Percentiles rank a stretch among this genome's conserved stretches.
These are phyloP conservation scores for Cryptococcus hybrid DNA, from an alignment of 1,284 basidiomycete genomes.

Conservation along the genomic window DNA sequence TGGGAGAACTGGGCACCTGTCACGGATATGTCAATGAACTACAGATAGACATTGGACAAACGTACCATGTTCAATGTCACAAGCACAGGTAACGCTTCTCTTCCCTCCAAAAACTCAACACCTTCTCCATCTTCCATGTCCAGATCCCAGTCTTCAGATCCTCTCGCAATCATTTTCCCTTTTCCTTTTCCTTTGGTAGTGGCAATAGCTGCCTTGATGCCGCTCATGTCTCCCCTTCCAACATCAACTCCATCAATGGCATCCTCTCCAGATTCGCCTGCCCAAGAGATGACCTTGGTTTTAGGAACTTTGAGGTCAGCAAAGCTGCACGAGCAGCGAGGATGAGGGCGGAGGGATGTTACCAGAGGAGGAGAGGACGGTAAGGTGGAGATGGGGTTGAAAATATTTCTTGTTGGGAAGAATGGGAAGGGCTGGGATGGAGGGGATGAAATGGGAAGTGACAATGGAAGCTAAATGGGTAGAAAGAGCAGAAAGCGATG, in stretches of 20 bases:
- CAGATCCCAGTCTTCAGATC: conserved; percentile 50
- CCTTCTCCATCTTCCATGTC: conserved; percentile 37
- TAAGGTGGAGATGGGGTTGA: conserved; percentile 45
- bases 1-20: conserved; percentile 28
- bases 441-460: conserved; percentile 45
- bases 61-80: conserved; percentile 45
- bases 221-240: conserved; percentile 33
- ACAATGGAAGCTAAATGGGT: conserved; percentile 36
- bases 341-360: conserved; percentile 29
- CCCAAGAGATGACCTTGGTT: conserved; percentile 43
- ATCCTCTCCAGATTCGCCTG: conserved; percentile 20
- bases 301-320: conserved; percentile 39
- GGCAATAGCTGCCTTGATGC: conserved; percentile 47
- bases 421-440: conserved; percentile 39
- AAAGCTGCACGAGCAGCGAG: conserved; percentile 44
- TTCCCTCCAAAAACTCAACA: conserved; percentile 18
- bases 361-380: conserved; percentile 40
- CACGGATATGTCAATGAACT: neutral
- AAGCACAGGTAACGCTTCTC: conserved; percentile 42
- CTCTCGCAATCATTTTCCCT: conserved; percentile 23
- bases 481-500: conserved; percentile 28
- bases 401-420: conserved; percentile 43
- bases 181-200: conserved; percentile 31
- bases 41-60: neutral
- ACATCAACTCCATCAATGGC: conserved; percentile 16